These are phyloP conservation scores for Dioscorea dumetorum DNA, from an alignment of 106 monocot species.

Conservation along the genomic window DNA sequence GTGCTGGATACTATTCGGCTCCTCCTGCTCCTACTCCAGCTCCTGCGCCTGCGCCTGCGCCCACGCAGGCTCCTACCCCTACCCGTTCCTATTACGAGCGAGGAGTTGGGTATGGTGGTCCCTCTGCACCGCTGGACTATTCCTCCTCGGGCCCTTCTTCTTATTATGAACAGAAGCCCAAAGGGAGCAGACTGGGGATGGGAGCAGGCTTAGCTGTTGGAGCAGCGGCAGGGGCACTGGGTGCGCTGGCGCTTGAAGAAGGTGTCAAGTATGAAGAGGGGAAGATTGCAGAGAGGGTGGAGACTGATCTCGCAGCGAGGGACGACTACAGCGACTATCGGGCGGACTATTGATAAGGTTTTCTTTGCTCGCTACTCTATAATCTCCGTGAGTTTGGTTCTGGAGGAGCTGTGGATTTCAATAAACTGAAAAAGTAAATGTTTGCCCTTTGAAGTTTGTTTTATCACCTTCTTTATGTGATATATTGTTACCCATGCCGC, in stretches of 20 bases:
- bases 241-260: conserved; percentile 67
- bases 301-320: conserved; percentile 24
- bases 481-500: too few relatives aligned
- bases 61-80: background rate
- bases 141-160: conserved; percentile 15
- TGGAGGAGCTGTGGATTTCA: too few relatives aligned
- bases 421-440: too few relatives aligned
- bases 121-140: conserved; percentile 65
- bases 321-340: conserved; percentile 51
- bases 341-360: conserved; percentile 25
- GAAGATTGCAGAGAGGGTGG: conserved; percentile 47
- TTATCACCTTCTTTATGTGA: too few relatives aligned
- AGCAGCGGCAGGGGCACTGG: conserved; percentile 59
- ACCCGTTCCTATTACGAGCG: conserved; percentile 33
- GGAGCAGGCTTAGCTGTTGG: conserved; percentile 64
- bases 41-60: conserved; percentile 17
- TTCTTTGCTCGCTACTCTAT: background rate
- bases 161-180: conserved; percentile 29
- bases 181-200: conserved; percentile 36
- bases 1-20: conserved; percentile 32
- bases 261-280: conserved; percentile 70
- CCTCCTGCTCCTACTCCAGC: conserved; percentile 32
- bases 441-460: too few relatives aligned
- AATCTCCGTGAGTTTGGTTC: too few relatives aligned
- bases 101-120: conserved; percentile 28